Evolutionary conservation across 2,329 filamentous ascomycete species (phyloP), one percentile per base, ranked within the genome.

Genomic region (Teratosphaeria viscida): DNA sequence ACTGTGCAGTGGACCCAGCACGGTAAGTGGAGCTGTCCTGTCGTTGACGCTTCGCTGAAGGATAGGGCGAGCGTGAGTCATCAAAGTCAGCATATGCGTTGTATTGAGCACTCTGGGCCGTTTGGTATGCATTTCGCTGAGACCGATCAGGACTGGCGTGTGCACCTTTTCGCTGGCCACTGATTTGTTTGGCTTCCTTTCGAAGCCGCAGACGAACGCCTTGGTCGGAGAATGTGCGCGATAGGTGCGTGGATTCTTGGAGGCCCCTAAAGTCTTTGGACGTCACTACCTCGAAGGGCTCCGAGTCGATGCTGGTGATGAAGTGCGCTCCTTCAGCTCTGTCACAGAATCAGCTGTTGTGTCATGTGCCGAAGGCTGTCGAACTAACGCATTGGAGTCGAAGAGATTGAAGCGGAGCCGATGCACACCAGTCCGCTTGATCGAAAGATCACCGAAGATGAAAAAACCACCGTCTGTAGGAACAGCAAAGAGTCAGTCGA

Each of bases 391-490:
- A 66, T 77, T 79, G 75, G 89, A 83, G 72, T 92, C 88, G 72
- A 87, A 92, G 14, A 95, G 79, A 55, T 83, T 87, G 71, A 96
- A 95, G 59, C 85, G 82, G 47, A 96, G 79, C 39, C 86, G 81
- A 70, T 85, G 92, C 23, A 78, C 79, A 34, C 91, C 91, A 67
- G 88, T 83, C 27, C 85, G 78, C 70, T 87, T 87, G 61, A 92
- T 85, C 0, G 89, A 94, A 26, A 96, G 78, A 72, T 96, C 90
- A 5, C 88, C 88, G 73, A 95, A 95, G n/a, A 95, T 86, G 69
- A 95, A 95, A 75, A 91, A 95, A 0, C 86, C 90, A 11, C 88
- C 88, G 73, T 94, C 89, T 76, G 61, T 16, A 52, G 55, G 61
- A 54, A 32, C 53, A 8, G 27, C 19, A 32, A 16, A 4, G 32